A percentile compares a stretch with the other conserved stretches of the same genome.
Conservation (phyloP, 805 yeast species). For the Saturnispora besseyi region DNA sequence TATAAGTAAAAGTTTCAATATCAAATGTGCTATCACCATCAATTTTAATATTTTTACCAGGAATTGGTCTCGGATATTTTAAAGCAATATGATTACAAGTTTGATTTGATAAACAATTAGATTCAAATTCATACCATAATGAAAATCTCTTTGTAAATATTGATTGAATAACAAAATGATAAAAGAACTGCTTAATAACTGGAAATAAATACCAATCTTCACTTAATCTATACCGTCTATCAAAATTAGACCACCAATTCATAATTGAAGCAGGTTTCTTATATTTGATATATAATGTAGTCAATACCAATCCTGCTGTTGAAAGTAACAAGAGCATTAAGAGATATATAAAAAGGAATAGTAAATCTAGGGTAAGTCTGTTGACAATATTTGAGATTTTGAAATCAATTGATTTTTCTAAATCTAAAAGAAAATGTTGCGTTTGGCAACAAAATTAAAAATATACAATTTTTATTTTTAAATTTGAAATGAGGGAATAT, state of each 20-base stretch:
- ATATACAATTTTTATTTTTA: too few species aligned
- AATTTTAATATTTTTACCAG: slow-evolving; percentile 29
- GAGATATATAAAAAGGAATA: not conserved
- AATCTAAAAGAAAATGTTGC: too few species aligned
- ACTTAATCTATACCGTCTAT: slow-evolving; percentile 34
- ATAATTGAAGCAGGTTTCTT: not conserved
- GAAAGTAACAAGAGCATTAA: not conserved
- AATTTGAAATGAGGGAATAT: too few species aligned
- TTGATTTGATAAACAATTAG: slow-evolving; percentile 31
- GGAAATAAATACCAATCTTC: slow-evolving; percentile 50
- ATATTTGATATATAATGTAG: not conserved
- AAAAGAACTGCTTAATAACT: slow-evolving; percentile 32
- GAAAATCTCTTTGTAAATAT: slow-evolving; percentile 38
- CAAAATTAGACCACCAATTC: slow-evolving; percentile 15
- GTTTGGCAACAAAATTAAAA: too few species aligned
- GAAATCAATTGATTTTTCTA: too few species aligned
- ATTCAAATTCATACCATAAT: slow-evolving; percentile 64
- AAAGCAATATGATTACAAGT: slow-evolving; percentile 50
- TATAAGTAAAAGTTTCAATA: slow-evolving; percentile 58
- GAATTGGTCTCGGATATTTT: slow-evolving; percentile 46
- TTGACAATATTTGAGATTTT: too few species aligned
- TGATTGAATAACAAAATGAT: slow-evolving; percentile 32
- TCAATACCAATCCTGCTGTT: not conserved
- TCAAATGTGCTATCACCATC: slow-evolving; percentile 47
- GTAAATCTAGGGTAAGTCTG: too few species aligned